Conservation (phyloP, 192 early-diverging fungal genomes). For the Helicostylum pulchrum region DNA sequence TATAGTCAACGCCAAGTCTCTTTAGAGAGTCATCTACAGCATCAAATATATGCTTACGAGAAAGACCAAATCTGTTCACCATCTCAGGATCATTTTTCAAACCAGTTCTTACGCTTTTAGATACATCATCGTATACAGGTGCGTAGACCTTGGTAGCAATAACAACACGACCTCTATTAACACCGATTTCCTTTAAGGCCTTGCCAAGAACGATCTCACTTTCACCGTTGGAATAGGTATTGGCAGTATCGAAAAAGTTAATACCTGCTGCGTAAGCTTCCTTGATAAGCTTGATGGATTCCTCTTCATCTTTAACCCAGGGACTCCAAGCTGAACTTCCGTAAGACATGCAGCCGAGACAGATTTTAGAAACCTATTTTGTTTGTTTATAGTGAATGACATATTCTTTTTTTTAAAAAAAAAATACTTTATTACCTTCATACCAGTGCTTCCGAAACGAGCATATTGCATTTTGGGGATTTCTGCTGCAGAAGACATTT, state of each 20-base stretch:
- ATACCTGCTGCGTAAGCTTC: conserved; percentile 67
- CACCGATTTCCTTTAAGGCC: conserved; percentile 39
- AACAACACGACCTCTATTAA: conserved; percentile 63
- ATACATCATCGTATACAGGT: conserved; percentile 46
- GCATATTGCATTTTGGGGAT: conserved; percentile 64
- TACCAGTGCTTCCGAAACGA: conserved; percentile 64
- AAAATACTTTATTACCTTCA: conserved; percentile 53
- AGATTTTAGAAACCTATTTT: conserved; percentile 39
- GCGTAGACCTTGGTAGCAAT: conserved; percentile 71
- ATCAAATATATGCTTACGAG: conserved; percentile 82
- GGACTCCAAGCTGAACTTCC: conserved; percentile 34
- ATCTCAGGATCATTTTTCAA: background rate
- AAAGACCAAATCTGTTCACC: conserved; percentile 70
- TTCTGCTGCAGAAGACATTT: background rate
- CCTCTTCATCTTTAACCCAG: conserved; percentile 43
- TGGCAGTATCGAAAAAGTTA: conserved; percentile 75
- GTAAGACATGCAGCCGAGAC: conserved; percentile 51
- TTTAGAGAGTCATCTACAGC: conserved; percentile 66
- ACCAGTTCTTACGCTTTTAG: conserved; percentile 23
- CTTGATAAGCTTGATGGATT: conserved; percentile 41
- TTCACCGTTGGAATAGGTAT: conserved; percentile 40
- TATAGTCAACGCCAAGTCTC: conserved; percentile 65
- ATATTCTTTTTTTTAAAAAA: background rate
- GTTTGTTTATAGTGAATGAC: background rate
- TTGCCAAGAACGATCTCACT: conserved; percentile 37